Base-by-base conservation (phyloP, 2,329 filamentous ascomycete species). In the Claviceps pusilla region DNA sequence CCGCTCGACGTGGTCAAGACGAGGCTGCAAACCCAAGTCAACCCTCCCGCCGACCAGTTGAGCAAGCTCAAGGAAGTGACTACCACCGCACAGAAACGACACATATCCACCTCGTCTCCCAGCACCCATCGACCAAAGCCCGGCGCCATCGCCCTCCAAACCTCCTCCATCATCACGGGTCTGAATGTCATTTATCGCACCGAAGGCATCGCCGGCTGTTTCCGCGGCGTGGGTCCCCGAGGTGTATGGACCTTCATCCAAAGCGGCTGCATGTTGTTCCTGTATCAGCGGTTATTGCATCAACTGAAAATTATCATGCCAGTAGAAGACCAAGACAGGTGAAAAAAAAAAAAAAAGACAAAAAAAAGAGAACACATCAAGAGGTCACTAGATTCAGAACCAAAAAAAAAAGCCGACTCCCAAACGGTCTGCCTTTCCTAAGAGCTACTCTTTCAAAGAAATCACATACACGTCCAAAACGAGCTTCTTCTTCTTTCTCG, bases 1-100 rank as follows among this genome's bases (percentile, higher is more conserved):
- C 93, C 93, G 1, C 79, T 98, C 58, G 93, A 98, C 64, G 93
- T 98, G 6, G 91, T 98, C 57, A 98, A 98, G 72, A 98, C 93
- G 0, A 79, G 93, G 53, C 85, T 96, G 39, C 94, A 98, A 69
- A 98, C 93, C 0, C 93, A 98, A 68, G 79, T 94, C 55, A 72
- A 76, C 55, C 64, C 74, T 1, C 42, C 67, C 57, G 16, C 65
- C 63, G 54, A 66, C 52, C 33, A 59, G 55, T 29, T 60, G 35
- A 63, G 64, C 56, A 57, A 33, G 53, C 42, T 56, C 16, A 67
- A 65, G 43, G 67, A 69, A 37, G 61, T 68, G 12, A 70, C 73
- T 63, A 65, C 71, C 63, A 64, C 72, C 16, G 64, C 72, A 12
- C 81, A 86, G 62, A 83, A 78, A 57, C 80, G 89, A 48, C 77